Conservation (phyloP, 495 filamentous ascomycete species). For the Aspergillus carlsbadensis region DNA sequence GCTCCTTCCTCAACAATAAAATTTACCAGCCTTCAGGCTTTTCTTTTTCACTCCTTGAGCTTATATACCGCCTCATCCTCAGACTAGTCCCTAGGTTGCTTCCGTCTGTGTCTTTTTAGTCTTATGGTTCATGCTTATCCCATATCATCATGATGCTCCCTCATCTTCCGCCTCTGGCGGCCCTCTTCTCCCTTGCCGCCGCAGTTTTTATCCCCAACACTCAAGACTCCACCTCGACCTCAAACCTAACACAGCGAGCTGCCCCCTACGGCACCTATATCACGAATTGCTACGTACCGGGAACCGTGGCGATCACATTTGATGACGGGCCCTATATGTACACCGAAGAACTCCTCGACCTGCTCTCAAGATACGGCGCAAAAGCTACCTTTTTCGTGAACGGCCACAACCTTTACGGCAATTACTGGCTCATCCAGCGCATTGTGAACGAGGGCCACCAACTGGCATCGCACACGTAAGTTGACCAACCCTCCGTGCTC, state of each 20-base stretch:
- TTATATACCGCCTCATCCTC: neutral
- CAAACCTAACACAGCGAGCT: conserved; percentile 1
- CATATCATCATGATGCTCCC: conserved; percentile 14
- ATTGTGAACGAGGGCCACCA: conserved; percentile 68
- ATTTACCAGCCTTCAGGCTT: neutral
- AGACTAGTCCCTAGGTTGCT: neutral
- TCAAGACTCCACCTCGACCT: neutral
- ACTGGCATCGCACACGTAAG: conserved; percentile 72
- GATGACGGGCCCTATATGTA: conserved; percentile 74
- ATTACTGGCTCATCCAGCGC: conserved; percentile 57
- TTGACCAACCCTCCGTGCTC: neutral
- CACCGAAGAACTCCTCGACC: conserved; percentile 62
- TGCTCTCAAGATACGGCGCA: conserved; percentile 56
- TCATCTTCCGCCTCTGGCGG: neutral
- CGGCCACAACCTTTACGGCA: conserved; percentile 49
- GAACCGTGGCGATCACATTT: conserved; percentile 68
- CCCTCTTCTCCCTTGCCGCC: conserved; percentile 3
- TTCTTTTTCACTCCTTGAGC: neutral
- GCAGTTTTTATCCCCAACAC: neutral
- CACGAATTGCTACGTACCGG: conserved; percentile 58
- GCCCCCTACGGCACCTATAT: conserved; percentile 51
- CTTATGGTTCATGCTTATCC: conserved; percentile 5
- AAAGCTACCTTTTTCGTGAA: conserved; percentile 77
- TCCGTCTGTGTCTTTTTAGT: neutral
- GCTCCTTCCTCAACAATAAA: neutral